Base-by-base conservation (phyloP, 2,329 filamentous ascomycete species). In the Chrysoporthe austroafricana region DNA sequence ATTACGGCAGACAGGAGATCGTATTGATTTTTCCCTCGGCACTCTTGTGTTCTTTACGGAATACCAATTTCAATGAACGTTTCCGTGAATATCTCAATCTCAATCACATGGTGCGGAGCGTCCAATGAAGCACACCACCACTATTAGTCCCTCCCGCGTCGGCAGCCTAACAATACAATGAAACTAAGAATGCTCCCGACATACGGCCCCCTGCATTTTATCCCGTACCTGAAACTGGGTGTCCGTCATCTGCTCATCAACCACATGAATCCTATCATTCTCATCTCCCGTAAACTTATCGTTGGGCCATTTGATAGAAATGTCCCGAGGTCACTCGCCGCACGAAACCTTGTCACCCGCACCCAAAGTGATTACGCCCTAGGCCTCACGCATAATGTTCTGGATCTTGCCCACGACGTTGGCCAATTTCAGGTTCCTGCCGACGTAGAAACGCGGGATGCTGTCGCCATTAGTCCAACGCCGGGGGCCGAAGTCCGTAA, bases 371-470 rank as follows among this genome's bases (percentile, higher is more conserved):
- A 26, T 26, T 1, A 11, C 39, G 16, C 14, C 21, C 26, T 52
- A 18, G 18, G 4, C n/a, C 18, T 26, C 18, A 7, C 46, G 32
- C 60, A 62, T 62, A 8, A 62, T 14, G 13, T 62, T 42, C 7
- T 34, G 46, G 16, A 62, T 52, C 46, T 62, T 62, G 46, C 26
- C 6, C 32, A 36, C 34, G 26, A 62, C 46, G 32, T 50, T 36
- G 7, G 9, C 9, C 16, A 62, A 16, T 7, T 21, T 11, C 4
- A 62, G 44, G 6, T 62, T 18, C 43, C 36, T 52, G 8, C 18
- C 14, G 3, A 62, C 32, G 3, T 44, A 62, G 16, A 21, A 2
- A 1, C 14, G 14, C 3, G 60, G 60, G 18, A 62, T 52, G 7
- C 1, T 8, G 3, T 11, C 44, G 3, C 60, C 60, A n/a, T 52